Base-by-base conservation (phyloP, 306 rosid genomes). In the Senna tora region DNA sequence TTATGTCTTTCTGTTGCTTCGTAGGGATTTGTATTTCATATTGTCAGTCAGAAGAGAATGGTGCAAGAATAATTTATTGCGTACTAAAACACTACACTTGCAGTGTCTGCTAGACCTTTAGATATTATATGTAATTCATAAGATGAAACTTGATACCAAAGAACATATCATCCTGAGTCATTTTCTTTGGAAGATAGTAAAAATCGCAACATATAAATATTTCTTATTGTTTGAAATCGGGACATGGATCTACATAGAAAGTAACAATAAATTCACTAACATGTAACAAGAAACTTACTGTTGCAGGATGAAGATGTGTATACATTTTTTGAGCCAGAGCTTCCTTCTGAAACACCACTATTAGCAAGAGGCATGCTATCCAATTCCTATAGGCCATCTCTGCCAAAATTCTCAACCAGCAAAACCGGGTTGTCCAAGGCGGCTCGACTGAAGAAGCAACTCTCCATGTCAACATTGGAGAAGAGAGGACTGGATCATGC, bases 301-400 rank as follows among this genome's bases (percentile, higher is more conserved):
- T 57, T 82, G 74, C 84, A 90, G 97, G 98, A 94, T 56, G 95
- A 94, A 84, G 98, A 94, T 81, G 82, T 91, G 9, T 94, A 89
- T 47, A 83, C 82, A 77, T 87, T 91, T 83, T 91, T 94, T 49
- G 97, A 94, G 81, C 98, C 98, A 7, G 96, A 89, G 78, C 94
- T 91, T 49, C 97, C 98, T n/a, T 57, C 67, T 0, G 91, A 86
- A 74, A 36, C 83, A 39, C 71, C 93, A 16, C 65, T 83, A 67
- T 20, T 74, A 25, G 53, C 83, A 39, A 82, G 83, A 80, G 76
- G 82, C 17, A 76, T 70, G 67, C 21, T 67, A 39, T 33, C 83
- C 54, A 85, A 71, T 50, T 74, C 87, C 7, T 51, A 74, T 17
- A 79, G 74, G 46, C 72, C 82, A 52, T 74, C 88, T 20, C 21